Evolutionary conservation across 306 rosid genomes (phyloP), one percentile per base, ranked within the genome.

Genomic region (Lathyrus oleraceus): DNA sequence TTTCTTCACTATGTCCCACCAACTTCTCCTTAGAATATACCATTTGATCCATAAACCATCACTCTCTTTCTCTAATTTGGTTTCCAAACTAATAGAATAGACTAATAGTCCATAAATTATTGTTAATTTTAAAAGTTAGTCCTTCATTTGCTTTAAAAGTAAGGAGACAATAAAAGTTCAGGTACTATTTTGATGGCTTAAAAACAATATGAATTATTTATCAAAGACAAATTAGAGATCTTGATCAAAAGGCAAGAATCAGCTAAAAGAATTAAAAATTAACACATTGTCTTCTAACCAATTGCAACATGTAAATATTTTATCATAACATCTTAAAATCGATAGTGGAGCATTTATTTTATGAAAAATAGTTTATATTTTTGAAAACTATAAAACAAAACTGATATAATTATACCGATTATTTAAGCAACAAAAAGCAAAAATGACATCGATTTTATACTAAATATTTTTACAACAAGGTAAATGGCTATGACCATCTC

Each of bases 401-500:
- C 10, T 11, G 35, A 30, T 49, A 53, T 7, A 70, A 39, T 52
- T 4, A 32, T 6, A 21, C 19, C 30, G 9, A 38, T 63, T 30
- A 80, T 66, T 76, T 60, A 64, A 12, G 28, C 20, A 70, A 28
- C 38, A 57, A 40, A 51, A 39, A 10, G 71, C 25, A 74, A 21
- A 69, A 4, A 16, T 67, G 25, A 20, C 61, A 52, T 47, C 21
- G 2, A 27, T 48, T 72, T 20, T 62, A 69, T 27, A 72, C 45
- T 64, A 16, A 75, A 48, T 57, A 72, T 45, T 72, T 49, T 32
- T 73, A 79, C 79, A 76, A 66, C 67, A 79, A 4, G 49, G 65
- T 44, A 76, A 61, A 14, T 32, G 67, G 70, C 52, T 62, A 67
- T 65, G 64, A 70, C 28, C 69, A 70, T 73, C 68, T 57, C 65